These are phyloP conservation scores for Xylaria nigripes DNA, from an alignment of 495 filamentous ascomycete species.

Conservation along the genomic window DNA sequence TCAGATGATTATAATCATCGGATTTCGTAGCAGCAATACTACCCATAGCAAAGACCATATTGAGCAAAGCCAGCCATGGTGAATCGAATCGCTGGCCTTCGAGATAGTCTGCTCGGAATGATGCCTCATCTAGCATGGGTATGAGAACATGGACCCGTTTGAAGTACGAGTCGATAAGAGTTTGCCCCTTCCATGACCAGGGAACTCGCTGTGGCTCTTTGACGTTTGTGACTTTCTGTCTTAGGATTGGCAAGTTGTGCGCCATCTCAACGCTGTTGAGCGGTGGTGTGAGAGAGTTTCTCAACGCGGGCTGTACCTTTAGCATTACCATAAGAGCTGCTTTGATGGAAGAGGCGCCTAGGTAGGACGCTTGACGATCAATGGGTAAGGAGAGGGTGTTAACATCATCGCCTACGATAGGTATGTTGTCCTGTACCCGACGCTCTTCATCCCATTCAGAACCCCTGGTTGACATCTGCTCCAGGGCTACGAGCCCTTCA, in stretches of 20 bases:
- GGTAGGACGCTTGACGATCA: conserved; percentile 63
- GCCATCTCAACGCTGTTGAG: conserved; percentile 40
- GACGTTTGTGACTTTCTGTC: conserved; percentile 34
- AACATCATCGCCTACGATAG: conserved; percentile 70
- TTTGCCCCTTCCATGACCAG: conserved; percentile 53
- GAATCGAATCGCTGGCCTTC: conserved; percentile 58
- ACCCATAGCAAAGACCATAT: conserved; percentile 75
- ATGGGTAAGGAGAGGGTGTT: conserved; percentile 70
- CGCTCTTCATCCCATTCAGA: conserved; percentile 53
- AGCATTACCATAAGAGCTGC: conserved; percentile 75
- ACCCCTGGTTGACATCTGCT: conserved; percentile 47
- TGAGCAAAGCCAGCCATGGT: conserved; percentile 67
- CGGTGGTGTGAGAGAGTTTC: conserved; percentile 48
- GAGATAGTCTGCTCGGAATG: conserved; percentile 64
- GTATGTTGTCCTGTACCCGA: conserved; percentile 48
- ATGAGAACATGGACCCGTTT: conserved; percentile 65
- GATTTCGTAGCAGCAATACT: conserved; percentile 62
- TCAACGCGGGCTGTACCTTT: conserved; percentile 58
- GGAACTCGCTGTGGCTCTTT: conserved; percentile 48
- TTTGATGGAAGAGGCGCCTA: conserved; percentile 76
- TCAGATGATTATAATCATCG: conserved; percentile 62
- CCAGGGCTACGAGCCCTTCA: conserved; percentile 39
- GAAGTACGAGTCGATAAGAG: conserved; percentile 70
- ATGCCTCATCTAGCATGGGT: conserved; percentile 68
- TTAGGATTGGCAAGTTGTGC: conserved; percentile 40